phyloP scores from a whole-genome alignment of 306 rosid species.

The Cucurbita pepo region DNA sequence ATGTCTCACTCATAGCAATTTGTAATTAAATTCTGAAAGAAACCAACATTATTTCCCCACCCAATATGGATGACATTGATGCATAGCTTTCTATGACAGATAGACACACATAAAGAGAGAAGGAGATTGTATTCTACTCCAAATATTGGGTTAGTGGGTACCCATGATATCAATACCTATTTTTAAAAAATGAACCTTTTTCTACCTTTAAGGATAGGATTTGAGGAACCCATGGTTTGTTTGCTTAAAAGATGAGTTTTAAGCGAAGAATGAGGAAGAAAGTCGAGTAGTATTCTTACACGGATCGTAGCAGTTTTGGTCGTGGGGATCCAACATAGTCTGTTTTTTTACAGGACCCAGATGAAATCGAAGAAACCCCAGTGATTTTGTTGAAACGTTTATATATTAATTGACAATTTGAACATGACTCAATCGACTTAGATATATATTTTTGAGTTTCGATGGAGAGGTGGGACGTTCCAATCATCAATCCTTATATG shows the following conservation, averaged over 20 bases:
- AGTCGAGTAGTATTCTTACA: background rate
- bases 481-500: no score
- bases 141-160: conserved; percentile 8
- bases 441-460: no score
- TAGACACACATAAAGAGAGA: background rate
- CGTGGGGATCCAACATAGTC: no score
- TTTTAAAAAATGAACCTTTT: background rate
- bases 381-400: background rate
- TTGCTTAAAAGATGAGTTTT: background rate
- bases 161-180: background rate
- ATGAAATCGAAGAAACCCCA: no score
- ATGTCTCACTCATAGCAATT: conserved; percentile 2
- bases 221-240: background rate
- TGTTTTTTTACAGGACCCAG: no score
- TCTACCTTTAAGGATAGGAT: conserved; percentile 1
- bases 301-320: no score
- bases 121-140: background rate
- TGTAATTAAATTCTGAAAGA: background rate
- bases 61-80: conserved; percentile 1
- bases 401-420: background rate
- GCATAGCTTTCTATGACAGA: background rate
- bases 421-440: no score
- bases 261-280: background rate
- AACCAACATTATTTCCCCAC: background rate
- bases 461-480: no score